A percentile compares a stretch with the other conserved stretches of the same genome.
Evolutionary conservation across 805 yeast genomes (phyloP).

Genomic region (Cyberlindnera galapagoensis): DNA sequence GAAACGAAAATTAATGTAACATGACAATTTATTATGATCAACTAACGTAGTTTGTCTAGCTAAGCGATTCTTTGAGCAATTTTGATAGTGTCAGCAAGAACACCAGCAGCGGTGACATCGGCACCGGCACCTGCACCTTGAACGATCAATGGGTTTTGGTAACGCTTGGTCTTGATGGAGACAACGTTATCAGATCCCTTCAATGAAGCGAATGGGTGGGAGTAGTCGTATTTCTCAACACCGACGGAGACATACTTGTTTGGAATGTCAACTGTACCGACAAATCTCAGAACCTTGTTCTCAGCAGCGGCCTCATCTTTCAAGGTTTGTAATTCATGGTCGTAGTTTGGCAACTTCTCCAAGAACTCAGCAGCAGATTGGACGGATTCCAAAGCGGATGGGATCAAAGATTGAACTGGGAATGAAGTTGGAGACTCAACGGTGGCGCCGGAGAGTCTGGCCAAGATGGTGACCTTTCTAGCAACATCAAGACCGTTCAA

Average conservation of each 20-base stretch:
- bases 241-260: conserved; percentile 73
- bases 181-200: conserved; percentile 96
- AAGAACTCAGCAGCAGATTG: conserved; percentile 72
- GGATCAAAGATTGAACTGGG: conserved; percentile 92
- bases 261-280: conserved; percentile 81
- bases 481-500: conserved; percentile 98
- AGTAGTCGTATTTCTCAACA: conserved; percentile 75
- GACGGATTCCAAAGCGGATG: conserved; percentile 72
- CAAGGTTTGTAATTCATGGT: conserved; percentile 66
- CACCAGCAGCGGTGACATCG: conserved; percentile 80
- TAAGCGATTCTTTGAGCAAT: conserved; percentile 70
- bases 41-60: too few relatives aligned
- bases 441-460: conserved; percentile 82
- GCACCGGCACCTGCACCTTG: conserved; percentile 98
- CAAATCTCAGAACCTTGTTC: conserved; percentile 85
- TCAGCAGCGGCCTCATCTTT: conserved; percentile 78
- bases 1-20: background rate
- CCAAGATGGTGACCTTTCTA: conserved; percentile 93
- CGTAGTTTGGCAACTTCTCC: conserved; percentile 75
- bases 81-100: conserved; percentile 87
- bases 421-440: conserved; percentile 87
- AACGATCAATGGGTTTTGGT: conserved; percentile 84
- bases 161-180: conserved; percentile 86
- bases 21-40: background rate
- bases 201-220: conserved; percentile 94